These are phyloP conservation scores for Actinomortierella ambigua DNA, from an alignment of 371 early-diverging fungal species.

Conservation along the genomic window DNA sequence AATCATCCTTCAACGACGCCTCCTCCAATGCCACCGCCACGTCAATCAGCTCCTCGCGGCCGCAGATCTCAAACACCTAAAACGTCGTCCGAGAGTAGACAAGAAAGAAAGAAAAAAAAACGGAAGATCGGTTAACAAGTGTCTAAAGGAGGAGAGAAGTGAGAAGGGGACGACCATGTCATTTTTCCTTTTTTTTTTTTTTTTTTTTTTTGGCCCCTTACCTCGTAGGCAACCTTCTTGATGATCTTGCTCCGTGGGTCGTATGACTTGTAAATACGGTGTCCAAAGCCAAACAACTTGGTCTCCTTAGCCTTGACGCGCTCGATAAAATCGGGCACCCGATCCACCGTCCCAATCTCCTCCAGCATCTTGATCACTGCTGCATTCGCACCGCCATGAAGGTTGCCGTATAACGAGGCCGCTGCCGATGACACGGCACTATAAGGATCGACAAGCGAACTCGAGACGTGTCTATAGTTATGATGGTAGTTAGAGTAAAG, in stretches of 20 bases:
- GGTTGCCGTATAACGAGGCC: slow-evolving; percentile 57
- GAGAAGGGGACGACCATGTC: too few relatives aligned
- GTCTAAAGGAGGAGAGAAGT: background rate
- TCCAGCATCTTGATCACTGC: slow-evolving; percentile 65
- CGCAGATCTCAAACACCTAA: slow-evolving; percentile 59
- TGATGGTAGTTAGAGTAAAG: too few relatives aligned
- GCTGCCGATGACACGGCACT: slow-evolving; percentile 13
- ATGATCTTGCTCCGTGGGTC: slow-evolving; percentile 63
- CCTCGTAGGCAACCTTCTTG: slow-evolving; percentile 56
- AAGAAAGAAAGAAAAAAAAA: background rate
- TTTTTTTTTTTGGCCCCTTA: too few relatives aligned
- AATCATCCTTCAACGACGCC: slow-evolving; percentile 54
- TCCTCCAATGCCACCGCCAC: slow-evolving; percentile 60
- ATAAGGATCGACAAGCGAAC: slow-evolving; percentile 3
- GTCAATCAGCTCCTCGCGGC: slow-evolving; percentile 59
- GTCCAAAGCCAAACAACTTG: slow-evolving; percentile 64
- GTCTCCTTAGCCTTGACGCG: slow-evolving; percentile 58
- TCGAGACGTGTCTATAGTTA: too few relatives aligned
- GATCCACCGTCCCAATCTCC: slow-evolving; percentile 54
- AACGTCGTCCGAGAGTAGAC: background rate
- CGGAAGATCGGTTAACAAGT: background rate
- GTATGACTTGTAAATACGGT: slow-evolving; percentile 59
- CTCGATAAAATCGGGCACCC: slow-evolving; percentile 54
- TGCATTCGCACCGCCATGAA: slow-evolving; percentile 63
- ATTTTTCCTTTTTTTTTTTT: too few relatives aligned